Evolutionary conservation across 2,329 filamentous ascomycete genomes (phyloP).

Genomic region (Cyphellophora europaea): DNA sequence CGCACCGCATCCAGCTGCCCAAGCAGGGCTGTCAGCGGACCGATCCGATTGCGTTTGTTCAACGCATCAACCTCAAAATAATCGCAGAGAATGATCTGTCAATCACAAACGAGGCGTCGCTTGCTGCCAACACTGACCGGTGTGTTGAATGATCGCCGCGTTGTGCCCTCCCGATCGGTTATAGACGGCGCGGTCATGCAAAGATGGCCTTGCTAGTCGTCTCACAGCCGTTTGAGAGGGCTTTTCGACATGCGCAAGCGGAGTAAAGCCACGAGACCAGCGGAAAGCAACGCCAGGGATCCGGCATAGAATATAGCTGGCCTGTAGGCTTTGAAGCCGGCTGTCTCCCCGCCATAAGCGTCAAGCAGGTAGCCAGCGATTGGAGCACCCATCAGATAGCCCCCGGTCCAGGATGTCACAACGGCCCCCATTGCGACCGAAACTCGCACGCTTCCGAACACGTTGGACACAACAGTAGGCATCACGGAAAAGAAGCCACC

Average conservation of each 20-base stretch:
- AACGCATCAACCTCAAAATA: too few relatives aligned
- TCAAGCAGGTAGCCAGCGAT: slow-evolving; percentile 50
- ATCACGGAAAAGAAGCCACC: slow-evolving; percentile 56
- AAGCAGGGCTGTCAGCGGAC: too few relatives aligned
- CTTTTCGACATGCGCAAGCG: slow-evolving; percentile 28
- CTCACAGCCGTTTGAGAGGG: neutral
- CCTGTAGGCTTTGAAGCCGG: slow-evolving; percentile 43
- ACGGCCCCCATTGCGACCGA: slow-evolving; percentile 53
- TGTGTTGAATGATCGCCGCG: too few relatives aligned
- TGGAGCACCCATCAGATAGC: slow-evolving; percentile 51
- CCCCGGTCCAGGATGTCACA: slow-evolving; percentile 50
- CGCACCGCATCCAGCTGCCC: too few relatives aligned
- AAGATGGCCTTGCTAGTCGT: too few relatives aligned
- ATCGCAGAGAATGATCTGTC: too few relatives aligned
- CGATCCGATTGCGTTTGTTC: too few relatives aligned
- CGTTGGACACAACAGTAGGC: slow-evolving; percentile 52
- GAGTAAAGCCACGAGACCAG: slow-evolving; percentile 32
- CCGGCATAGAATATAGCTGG: slow-evolving; percentile 56
- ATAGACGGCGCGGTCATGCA: too few relatives aligned
- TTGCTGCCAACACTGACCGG: too few relatives aligned
- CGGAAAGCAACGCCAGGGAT: slow-evolving; percentile 38
- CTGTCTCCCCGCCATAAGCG: slow-evolving; percentile 42
- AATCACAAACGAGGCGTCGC: too few relatives aligned
- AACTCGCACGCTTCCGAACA: slow-evolving; percentile 49
- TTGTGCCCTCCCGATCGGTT: too few relatives aligned